A percentile compares a stretch with the other conserved stretches of the same genome.
These are phyloP conservation scores for Colletotrichum kahawae DNA, from an alignment of 2,329 filamentous ascomycete genomes.

Conservation along the genomic window DNA sequence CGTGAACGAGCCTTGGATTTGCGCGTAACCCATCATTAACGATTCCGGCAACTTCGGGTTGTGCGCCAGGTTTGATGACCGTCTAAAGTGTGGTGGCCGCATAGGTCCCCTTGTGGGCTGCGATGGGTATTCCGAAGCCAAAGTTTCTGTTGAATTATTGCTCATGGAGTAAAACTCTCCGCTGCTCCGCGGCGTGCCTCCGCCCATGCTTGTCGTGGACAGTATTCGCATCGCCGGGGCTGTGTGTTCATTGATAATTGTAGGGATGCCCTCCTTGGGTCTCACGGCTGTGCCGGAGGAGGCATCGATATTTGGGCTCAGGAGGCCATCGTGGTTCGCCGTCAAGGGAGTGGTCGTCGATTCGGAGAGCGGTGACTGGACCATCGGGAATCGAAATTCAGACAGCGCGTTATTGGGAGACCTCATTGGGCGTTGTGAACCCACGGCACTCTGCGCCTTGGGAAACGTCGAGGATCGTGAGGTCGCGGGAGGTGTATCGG, in stretches of 20 bases:
- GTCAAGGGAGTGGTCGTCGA: conserved; percentile 30
- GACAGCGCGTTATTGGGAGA: conserved; percentile 50
- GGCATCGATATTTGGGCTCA: conserved; percentile 39
- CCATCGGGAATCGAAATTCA: conserved; percentile 63
- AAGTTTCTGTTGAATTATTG: conserved; percentile 92
- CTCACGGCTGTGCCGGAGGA: conserved; percentile 38
- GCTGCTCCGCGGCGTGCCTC: conserved; percentile 85
- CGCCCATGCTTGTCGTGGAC: conserved; percentile 76
- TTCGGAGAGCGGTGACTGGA: conserved; percentile 45
- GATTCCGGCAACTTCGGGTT: conserved; percentile 69
- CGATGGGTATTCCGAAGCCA: conserved; percentile 85
- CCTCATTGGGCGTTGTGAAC: conserved; percentile 43
- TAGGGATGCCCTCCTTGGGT: conserved; percentile 50
- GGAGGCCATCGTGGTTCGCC: conserved; percentile 40
- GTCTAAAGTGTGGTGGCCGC: conserved; percentile 49
- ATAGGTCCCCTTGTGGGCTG: conserved; percentile 38
- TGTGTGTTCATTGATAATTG: conserved; percentile 58
- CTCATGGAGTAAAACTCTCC: conserved; percentile 94
- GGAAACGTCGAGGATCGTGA: conserved; percentile 49
- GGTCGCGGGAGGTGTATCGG: conserved; percentile 49
- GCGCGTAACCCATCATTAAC: conserved; percentile 97
- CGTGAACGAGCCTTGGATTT: conserved; percentile 90
- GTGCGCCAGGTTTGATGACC: conserved; percentile 48
- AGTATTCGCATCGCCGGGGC: conserved; percentile 72
- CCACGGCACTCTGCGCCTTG: conserved; percentile 45